phyloP scores from a whole-genome alignment of 2,329 filamentous ascomycete species.

The Zasmidium cellare region DNA sequence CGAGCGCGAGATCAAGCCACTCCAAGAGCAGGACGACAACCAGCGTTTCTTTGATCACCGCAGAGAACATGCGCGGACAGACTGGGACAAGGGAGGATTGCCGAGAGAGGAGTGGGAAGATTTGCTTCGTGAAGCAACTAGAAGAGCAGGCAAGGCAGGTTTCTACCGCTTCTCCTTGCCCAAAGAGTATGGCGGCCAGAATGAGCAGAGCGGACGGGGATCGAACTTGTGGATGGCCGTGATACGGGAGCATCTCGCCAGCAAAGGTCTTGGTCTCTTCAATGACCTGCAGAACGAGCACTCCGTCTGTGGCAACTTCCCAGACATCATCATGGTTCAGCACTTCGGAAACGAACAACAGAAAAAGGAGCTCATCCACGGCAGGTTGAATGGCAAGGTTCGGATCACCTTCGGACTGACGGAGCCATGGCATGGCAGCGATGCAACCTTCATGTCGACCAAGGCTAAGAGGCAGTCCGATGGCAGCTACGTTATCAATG shows the following conservation, averaged over 20 bases:
- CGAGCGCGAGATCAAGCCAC: slow-evolving; percentile 51
- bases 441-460: slow-evolving; percentile 64
- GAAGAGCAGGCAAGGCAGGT: slow-evolving; percentile 58
- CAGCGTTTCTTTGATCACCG: slow-evolving; percentile 66
- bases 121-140: slow-evolving; percentile 51
- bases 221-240: slow-evolving; percentile 65
- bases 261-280: slow-evolving; percentile 60
- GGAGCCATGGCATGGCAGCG: slow-evolving; percentile 62
- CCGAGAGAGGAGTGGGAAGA: slow-evolving; percentile 61
- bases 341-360: slow-evolving; percentile 60
- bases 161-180: slow-evolving; percentile 63
- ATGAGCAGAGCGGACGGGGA: slow-evolving; percentile 42
- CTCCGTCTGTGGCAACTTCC: slow-evolving; percentile 63
- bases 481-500: slow-evolving; percentile 56
- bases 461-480: slow-evolving; percentile 47
- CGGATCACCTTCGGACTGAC: slow-evolving; percentile 63
- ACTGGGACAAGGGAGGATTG: slow-evolving; percentile 60
- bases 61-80: slow-evolving; percentile 61
- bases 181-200: slow-evolving; percentile 55
- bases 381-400: slow-evolving; percentile 54
- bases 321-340: slow-evolving; percentile 62
- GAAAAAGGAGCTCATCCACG: slow-evolving; percentile 54
- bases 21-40: slow-evolving; percentile 59
- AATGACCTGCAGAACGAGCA: slow-evolving; percentile 67
- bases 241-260: slow-evolving; percentile 60